A percentile compares a stretch with the other conserved stretches of the same genome.
Conservation (phyloP, 2,329 filamentous ascomycete genomes). For the Ceratocystis smalleyi region DNA sequence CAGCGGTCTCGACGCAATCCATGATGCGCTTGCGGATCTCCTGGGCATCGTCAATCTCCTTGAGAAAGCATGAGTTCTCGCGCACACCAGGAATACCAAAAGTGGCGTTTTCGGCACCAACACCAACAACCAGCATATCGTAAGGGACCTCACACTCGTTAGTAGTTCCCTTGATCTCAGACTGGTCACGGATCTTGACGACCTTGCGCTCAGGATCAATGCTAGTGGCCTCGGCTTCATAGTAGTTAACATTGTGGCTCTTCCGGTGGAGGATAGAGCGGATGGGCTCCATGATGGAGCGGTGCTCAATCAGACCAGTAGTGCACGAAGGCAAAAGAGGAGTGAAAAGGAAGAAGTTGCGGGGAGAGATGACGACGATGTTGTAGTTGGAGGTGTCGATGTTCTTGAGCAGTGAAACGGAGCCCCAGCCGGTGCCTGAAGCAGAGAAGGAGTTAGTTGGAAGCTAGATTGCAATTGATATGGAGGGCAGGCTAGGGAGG, state of each 20-base stretch:
- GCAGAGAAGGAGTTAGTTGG: not conserved
- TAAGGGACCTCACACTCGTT: conserved; percentile 81
- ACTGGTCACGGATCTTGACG: conserved; percentile 79
- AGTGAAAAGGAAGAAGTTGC: conserved; percentile 99
- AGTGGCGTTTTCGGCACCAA: conserved; percentile 95
- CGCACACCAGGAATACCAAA: conserved; percentile 93
- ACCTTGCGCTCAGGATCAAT: conserved; percentile 86
- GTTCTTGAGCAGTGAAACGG: conserved; percentile 92
- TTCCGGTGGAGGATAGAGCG: conserved; percentile 92
- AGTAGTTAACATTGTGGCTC: conserved; percentile 84
- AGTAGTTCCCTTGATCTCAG: conserved; percentile 73
- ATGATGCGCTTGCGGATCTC: conserved; percentile 96
- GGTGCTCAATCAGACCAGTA: conserved; percentile 92
- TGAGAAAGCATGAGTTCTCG: conserved; percentile 93
- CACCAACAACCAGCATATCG: conserved; percentile 94
- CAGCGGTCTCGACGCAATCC: conserved; percentile 97
- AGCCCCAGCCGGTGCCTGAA: conserved; percentile 84
- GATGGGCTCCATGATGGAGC: conserved; percentile 98
- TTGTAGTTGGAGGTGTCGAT: conserved; percentile 99
- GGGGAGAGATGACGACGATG: conserved; percentile 89
- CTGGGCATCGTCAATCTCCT: conserved; percentile 94
- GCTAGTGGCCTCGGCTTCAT: conserved; percentile 92
- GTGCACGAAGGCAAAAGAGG: conserved; percentile 94
- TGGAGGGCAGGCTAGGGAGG: conserved; percentile 17
- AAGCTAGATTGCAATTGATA: conserved; percentile 16